Evolutionary conservation across 192 early-diverging fungal species (phyloP).

Genomic region (Endogone sp.): DNA sequence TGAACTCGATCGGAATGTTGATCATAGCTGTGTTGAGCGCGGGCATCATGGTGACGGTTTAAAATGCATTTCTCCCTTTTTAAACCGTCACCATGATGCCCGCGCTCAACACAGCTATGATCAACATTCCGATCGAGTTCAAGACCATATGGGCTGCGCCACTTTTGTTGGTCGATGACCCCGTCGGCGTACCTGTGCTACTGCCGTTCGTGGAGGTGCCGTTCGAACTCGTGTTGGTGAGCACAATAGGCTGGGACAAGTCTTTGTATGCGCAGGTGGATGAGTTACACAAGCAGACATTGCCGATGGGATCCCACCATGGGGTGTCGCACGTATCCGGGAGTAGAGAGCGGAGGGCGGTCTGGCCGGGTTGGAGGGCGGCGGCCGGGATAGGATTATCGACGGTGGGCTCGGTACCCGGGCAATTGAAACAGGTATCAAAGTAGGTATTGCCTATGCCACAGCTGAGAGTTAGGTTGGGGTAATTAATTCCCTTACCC

Average conservation of each 20-base stretch:
- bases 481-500: constrained; percentile 27
- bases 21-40: background rate
- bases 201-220: background rate
- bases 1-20: background rate
- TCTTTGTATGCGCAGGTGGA: constrained; percentile 55
- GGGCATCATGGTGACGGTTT: background rate
- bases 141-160: background rate
- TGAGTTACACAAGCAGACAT: constrained; percentile 49
- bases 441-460: constrained; percentile 47
- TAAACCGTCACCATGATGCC: background rate
- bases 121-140: background rate
- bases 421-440: constrained; percentile 56
- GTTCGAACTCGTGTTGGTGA: too few relatives aligned
- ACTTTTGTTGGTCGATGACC: background rate
- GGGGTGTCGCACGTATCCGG: constrained; percentile 62
- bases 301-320: constrained; percentile 66
- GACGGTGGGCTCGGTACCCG: constrained; percentile 28
- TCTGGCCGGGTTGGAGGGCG: constrained; percentile 15
- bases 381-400: constrained; percentile 39
- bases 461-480: constrained; percentile 22
- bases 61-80: too few relatives aligned
- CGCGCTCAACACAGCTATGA: background rate
- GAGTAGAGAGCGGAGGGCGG: constrained; percentile 36
- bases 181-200: background rate
- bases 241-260: constrained; percentile 3